phyloP scores from a whole-genome alignment of 169 alveolate genomes.

The Toxoplasma gondii region DNA sequence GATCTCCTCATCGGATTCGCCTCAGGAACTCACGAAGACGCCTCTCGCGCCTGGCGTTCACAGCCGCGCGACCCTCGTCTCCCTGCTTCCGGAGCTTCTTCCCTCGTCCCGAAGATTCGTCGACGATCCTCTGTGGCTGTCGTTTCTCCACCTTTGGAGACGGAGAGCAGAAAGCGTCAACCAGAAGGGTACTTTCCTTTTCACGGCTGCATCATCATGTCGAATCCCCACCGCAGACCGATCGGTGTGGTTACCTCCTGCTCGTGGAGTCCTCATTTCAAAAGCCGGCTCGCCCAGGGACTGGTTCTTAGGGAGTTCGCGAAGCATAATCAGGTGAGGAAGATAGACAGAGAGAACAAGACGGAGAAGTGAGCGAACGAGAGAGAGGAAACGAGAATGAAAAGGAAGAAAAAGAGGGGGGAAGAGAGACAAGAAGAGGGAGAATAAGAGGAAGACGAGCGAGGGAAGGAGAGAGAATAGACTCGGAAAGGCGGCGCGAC shows the following conservation, averaged over 20 bases:
- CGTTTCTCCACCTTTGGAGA: not conserved
- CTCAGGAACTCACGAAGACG: not conserved
- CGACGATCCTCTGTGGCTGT: not conserved
- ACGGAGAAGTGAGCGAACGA: not conserved
- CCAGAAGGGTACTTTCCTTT: not conserved
- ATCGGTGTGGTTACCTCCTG: conserved; percentile 55
- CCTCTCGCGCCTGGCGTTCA: not conserved
- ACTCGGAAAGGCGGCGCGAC: too few relatives aligned
- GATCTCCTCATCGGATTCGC: not conserved
- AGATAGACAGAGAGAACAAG: not conserved
- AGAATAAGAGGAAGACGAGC: too few relatives aligned
- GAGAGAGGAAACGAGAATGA: too few relatives aligned
- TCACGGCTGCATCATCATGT: conserved; percentile 39
- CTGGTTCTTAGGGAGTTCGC: conserved; percentile 53
- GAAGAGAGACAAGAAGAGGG: too few relatives aligned
- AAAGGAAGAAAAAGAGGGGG: too few relatives aligned
- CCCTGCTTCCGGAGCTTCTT: not conserved
- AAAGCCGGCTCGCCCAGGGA: conserved; percentile 65
- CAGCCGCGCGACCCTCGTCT: not conserved
- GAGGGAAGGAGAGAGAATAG: too few relatives aligned
- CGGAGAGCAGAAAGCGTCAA: not conserved
- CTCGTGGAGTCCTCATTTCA: conserved; percentile 64
- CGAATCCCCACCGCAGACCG: conserved; percentile 49
- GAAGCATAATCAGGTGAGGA: conserved; percentile 36
- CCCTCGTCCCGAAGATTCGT: not conserved